Evolutionary conservation across 306 rosid species (phyloP).

Genomic region (Nissolia schottii): DNA sequence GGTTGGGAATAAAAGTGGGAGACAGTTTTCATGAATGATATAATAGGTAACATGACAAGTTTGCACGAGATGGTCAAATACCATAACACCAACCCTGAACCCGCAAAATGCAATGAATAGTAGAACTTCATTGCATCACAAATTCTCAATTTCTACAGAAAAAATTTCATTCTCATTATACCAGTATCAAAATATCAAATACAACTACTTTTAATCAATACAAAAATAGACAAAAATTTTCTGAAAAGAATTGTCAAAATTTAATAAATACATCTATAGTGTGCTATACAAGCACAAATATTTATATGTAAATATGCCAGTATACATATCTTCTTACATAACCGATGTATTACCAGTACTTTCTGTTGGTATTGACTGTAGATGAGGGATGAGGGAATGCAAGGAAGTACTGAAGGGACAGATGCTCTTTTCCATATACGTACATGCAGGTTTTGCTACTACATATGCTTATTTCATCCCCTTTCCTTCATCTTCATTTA

Average conservation of each 20-base stretch:
- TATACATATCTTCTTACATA: slow-evolving; percentile 29
- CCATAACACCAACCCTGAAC: background rate
- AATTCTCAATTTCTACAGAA: background rate
- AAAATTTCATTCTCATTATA: slow-evolving; percentile 6
- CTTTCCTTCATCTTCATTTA: slow-evolving; percentile 93
- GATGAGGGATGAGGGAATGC: slow-evolving; percentile 2
- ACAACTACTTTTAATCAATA: slow-evolving; percentile 26
- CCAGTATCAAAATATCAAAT: slow-evolving; percentile 21
- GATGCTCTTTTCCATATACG: slow-evolving; percentile 41
- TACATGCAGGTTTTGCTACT: slow-evolving; percentile 31
- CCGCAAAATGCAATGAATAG: background rate
- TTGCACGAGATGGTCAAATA: background rate
- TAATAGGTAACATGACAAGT: background rate
- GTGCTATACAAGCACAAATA: slow-evolving; percentile 30
- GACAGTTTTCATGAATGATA: too few species aligned
- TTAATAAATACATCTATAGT: slow-evolving; percentile 22
- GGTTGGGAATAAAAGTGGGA: too few species aligned
- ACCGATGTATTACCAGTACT: slow-evolving; percentile 28
- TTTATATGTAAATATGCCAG: slow-evolving; percentile 8
- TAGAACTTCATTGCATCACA: background rate
- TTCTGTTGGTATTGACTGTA: slow-evolving; percentile 20
- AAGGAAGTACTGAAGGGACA: slow-evolving; percentile 24
- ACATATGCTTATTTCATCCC: slow-evolving; percentile 46
- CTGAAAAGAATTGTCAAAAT: slow-evolving; percentile 31
- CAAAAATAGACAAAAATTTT: slow-evolving; percentile 12